These are phyloP conservation scores for Psidium friedrichsthalianum DNA, from an alignment of 345 rosid genomes.

Conservation along the genomic window DNA sequence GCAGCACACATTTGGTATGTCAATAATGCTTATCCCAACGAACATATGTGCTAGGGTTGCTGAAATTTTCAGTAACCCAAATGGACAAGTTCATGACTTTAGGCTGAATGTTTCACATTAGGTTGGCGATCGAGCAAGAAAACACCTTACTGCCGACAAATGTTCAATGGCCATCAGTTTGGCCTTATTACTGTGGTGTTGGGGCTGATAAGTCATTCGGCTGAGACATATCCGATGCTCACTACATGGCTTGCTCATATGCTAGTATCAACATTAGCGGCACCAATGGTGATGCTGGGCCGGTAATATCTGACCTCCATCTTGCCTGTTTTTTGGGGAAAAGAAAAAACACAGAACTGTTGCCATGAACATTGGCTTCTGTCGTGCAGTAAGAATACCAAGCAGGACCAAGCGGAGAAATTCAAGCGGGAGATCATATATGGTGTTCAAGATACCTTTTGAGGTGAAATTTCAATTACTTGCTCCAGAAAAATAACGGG, in stretches of 20 bases:
- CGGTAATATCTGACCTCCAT: conserved; percentile 24
- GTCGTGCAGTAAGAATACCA: conserved; percentile 82
- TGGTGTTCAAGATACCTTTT: conserved; percentile 87
- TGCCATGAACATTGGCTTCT: background rate
- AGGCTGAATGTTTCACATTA: background rate
- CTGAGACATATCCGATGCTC: conserved; percentile 64
- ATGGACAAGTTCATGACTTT: no score
- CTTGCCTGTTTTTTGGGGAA: background rate
- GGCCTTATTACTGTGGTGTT: conserved; percentile 98
- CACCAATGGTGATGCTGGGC: conserved; percentile 95
- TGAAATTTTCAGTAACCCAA: conserved; percentile 51
- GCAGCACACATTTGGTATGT: no score
- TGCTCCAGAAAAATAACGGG: background rate
- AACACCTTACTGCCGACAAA: conserved; percentile 76
- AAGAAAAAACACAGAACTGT: background rate
- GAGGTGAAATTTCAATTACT: conserved; percentile 31
- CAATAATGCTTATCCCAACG: conserved; percentile 49
- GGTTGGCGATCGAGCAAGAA: conserved; percentile 96
- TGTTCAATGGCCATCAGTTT: conserved; percentile 85
- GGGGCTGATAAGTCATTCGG: conserved; percentile 97
- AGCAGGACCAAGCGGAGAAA: conserved; percentile 89
- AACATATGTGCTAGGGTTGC: conserved; percentile 76
- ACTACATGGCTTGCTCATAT: no score
- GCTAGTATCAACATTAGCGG: conserved; percentile 18
- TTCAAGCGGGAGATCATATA: conserved; percentile 84